These are phyloP conservation scores for Kalaharituber pfeilii DNA, from an alignment of 2,329 filamentous ascomycete genomes.

Conservation along the genomic window DNA sequence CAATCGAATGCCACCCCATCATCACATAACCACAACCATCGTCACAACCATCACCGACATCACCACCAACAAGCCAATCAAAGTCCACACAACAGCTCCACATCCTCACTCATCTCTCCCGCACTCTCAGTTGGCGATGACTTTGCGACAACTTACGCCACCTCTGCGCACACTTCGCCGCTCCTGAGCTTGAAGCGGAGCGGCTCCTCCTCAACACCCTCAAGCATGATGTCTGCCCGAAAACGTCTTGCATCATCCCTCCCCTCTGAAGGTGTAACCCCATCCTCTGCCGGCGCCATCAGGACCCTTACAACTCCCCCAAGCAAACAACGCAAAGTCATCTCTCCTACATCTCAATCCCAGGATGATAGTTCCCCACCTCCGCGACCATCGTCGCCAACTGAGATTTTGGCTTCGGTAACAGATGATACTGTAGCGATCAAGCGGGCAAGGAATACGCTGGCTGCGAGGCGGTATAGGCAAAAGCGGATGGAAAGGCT, in stretches of 20 bases:
- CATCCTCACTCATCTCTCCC: not conserved
- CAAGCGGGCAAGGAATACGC: constrained; percentile 86
- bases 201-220: not conserved
- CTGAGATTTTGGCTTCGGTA: not conserved
- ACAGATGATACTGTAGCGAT: constrained; percentile 52
- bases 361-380: not conserved
- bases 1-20: too few species aligned
- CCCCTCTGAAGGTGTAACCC: not conserved
- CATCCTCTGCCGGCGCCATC: too few species aligned
- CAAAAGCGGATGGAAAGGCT: constrained; percentile 66
- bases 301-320: not conserved
- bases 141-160: not conserved
- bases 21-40: not conserved
- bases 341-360: not conserved
- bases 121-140: not conserved
- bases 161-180: not conserved
- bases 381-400: not conserved
- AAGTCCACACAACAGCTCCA: not conserved
- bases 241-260: not conserved
- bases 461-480: constrained; percentile 83
- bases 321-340: not conserved
- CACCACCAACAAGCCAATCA: not conserved
- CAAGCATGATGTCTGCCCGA: not conserved
- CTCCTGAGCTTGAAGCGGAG: not conserved
- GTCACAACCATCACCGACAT: not conserved